These are phyloP conservation scores for Globisporangium barbulae DNA, from an alignment of 352 stramenopile genomes.

Conservation along the genomic window DNA sequence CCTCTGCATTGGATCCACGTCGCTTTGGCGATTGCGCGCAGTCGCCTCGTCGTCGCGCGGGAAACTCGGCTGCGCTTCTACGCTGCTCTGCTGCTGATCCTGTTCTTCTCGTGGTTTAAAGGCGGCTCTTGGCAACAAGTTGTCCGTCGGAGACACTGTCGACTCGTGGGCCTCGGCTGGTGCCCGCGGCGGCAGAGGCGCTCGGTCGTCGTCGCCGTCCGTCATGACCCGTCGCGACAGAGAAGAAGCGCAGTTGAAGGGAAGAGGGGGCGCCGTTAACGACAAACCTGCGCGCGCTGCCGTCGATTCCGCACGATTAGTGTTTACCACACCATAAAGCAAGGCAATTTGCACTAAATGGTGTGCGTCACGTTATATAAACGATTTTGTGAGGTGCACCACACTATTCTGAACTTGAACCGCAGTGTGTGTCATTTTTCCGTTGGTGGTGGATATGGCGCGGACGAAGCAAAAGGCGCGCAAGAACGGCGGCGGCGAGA, in stretches of 20 bases:
- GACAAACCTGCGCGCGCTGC: neutral
- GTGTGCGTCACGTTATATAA: neutral
- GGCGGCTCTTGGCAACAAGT: neutral
- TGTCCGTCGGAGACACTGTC: neutral
- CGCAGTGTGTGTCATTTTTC: neutral
- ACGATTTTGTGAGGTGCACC: neutral
- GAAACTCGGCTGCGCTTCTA: neutral
- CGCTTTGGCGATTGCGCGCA: neutral
- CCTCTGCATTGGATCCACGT: neutral
- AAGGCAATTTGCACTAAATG: no score
- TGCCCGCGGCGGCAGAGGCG: no score
- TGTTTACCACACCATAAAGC: neutral
- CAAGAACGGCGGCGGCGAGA: slow-evolving; percentile 14
- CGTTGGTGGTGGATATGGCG: slow-evolving; percentile 11
- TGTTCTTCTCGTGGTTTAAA: neutral
- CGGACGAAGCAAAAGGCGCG: slow-evolving; percentile 36
- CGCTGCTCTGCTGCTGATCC: neutral
- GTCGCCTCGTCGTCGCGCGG: neutral
- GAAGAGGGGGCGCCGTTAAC: neutral
- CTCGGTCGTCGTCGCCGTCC: slow-evolving; percentile 3
- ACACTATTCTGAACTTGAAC: neutral
- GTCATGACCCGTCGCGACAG: neutral
- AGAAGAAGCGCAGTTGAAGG: slow-evolving; percentile 16
- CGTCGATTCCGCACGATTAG: neutral
- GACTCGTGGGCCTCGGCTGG: neutral